phyloP scores from a whole-genome alignment of 225 moss, liverwort and hornwort genomes.

The Bryum argenteum region DNA sequence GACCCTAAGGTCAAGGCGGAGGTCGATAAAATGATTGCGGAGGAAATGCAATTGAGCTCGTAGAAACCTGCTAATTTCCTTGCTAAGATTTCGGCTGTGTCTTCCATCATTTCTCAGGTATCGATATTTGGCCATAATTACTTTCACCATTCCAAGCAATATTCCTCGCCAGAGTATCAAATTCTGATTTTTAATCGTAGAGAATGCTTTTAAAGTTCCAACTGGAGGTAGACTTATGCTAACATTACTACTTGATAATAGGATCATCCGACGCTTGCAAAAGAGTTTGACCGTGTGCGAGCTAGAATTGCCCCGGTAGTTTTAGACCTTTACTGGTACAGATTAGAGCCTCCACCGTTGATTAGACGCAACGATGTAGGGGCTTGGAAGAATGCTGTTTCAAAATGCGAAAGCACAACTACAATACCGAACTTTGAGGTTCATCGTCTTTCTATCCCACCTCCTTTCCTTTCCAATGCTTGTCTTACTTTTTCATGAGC shows the following conservation, averaged over 20 bases:
- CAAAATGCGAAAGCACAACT: conserved; percentile 84
- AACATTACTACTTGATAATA: conserved; percentile 14
- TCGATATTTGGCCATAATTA: background rate
- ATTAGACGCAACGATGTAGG: conserved; percentile 75
- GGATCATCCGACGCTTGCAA: conserved; percentile 87
- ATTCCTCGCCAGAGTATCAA: conserved; percentile 15
- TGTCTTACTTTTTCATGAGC: no score
- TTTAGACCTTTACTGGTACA: conserved; percentile 86
- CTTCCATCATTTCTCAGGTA: conserved; percentile 72
- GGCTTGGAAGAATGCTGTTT: conserved; percentile 84
- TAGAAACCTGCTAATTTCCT: conserved; percentile 86
- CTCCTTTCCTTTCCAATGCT: background rate
- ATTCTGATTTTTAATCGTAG: background rate
- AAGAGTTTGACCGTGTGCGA: conserved; percentile 90
- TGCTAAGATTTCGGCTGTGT: conserved; percentile 69
- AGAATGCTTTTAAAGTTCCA: background rate
- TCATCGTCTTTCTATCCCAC: background rate
- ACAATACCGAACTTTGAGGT: conserved; percentile 93
- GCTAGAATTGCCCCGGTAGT: conserved; percentile 77
- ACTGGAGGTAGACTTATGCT: no score
- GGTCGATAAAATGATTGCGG: conserved; percentile 88
- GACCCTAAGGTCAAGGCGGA: conserved; percentile 81
- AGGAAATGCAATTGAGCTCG: conserved; percentile 79
- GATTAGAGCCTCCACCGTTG: conserved; percentile 73
- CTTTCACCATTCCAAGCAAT: background rate